These are phyloP conservation scores for Kluyveromyces sp. DNA, from an alignment of 1,139 yeast genomes.

Conservation along the genomic window DNA sequence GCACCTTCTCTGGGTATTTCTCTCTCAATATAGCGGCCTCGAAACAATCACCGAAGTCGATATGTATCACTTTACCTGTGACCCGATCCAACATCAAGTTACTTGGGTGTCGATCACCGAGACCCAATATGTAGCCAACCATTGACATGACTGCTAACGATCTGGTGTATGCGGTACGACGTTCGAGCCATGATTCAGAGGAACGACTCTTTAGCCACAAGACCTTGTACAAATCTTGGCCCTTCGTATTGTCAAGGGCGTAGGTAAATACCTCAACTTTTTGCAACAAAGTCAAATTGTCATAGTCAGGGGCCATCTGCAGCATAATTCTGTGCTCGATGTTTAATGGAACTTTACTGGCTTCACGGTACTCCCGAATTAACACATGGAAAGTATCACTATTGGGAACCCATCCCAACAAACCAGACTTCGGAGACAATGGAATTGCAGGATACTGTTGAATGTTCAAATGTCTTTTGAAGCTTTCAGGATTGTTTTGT, in stretches of 20 bases:
- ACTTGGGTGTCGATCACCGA: conserved; percentile 97
- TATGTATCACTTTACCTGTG: conserved; percentile 93
- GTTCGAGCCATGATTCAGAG: conserved; percentile 95
- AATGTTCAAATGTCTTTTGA: conserved; percentile 89
- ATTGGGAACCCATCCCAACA: conserved; percentile 95
- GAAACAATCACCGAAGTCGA: conserved; percentile 98
- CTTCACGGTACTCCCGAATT: conserved; percentile 87
- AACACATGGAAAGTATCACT: conserved; percentile 94
- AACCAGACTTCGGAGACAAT: conserved; percentile 92
- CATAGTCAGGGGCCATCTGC: conserved; percentile 98
- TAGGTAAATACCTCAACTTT: conserved; percentile 96
- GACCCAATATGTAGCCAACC: conserved; percentile 93
- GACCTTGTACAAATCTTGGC: conserved; percentile 92
- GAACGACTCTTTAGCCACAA: conserved; percentile 94
- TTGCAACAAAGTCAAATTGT: conserved; percentile 76
- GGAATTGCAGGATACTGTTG: conserved; percentile 93
- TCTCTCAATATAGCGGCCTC: conserved; percentile 96
- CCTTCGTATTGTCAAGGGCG: conserved; percentile 91
- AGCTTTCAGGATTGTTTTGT: conserved; percentile 88
- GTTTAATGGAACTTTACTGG: conserved; percentile 78
- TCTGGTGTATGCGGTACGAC: conserved; percentile 92
- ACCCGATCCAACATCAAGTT: conserved; percentile 90
- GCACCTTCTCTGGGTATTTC: conserved; percentile 96
- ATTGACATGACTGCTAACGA: conserved; percentile 97
- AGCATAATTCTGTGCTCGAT: conserved; percentile 94